Evolutionary conservation across 2,329 filamentous ascomycete species (phyloP).

Genomic region (Diaporthe sp.): DNA sequence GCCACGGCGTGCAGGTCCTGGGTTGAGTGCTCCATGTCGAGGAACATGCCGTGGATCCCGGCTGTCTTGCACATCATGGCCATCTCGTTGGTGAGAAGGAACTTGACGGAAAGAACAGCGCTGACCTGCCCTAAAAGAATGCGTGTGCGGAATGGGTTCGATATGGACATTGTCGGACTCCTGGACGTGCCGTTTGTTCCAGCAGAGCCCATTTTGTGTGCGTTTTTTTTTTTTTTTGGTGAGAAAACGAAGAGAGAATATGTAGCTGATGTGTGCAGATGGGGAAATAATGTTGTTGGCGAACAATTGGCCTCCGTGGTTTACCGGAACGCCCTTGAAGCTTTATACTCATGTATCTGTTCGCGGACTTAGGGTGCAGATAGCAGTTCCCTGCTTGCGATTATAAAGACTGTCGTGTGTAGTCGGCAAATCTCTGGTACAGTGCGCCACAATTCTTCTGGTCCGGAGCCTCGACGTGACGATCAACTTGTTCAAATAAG

Average conservation of each 20-base stretch:
- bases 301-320: not conserved
- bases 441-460: not conserved
- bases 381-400: not conserved
- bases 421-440: not conserved
- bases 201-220: not conserved
- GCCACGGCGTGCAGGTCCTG: conserved; percentile 53
- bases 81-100: conserved; percentile 46
- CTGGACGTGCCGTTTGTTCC: too few species aligned
- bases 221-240: not conserved
- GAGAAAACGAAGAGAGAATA: too few species aligned
- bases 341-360: not conserved
- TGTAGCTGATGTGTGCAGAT: not conserved
- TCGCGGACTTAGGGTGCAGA: not conserved
- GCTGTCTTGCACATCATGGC: conserved; percentile 57
- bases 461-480: not conserved
- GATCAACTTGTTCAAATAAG: not conserved
- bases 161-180: not conserved
- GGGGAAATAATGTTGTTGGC: not conserved
- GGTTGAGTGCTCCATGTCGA: conserved; percentile 61
- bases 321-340: not conserved
- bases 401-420: not conserved
- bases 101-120: conserved; percentile 10
- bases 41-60: conserved; percentile 57
- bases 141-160: conserved; percentile 5
- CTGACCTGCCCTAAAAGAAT: not conserved